phyloP scores from a whole-genome alignment of 2,329 filamentous ascomycete genomes.

The Chaetomiaceae sp. region DNA sequence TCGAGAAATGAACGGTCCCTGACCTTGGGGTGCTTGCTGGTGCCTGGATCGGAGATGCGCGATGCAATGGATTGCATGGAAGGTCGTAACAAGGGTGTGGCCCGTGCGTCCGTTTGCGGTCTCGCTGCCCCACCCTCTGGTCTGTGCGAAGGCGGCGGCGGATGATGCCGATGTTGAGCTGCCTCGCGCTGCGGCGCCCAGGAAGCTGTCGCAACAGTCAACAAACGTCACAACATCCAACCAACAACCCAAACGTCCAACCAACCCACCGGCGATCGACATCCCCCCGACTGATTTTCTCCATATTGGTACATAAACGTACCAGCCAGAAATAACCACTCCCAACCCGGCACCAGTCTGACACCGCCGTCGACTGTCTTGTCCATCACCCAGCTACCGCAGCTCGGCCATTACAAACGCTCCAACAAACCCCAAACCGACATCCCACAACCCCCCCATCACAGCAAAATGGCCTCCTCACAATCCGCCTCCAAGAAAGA shows the following conservation, averaged over 20 bases:
- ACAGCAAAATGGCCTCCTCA: slow-evolving; percentile 12
- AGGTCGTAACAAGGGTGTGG: too few species aligned
- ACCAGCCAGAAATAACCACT: too few species aligned
- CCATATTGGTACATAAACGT: too few species aligned
- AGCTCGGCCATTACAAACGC: not conserved
- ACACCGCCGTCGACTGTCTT: not conserved
- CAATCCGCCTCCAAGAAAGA: slow-evolving; percentile 28
- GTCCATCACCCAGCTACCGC: not conserved
- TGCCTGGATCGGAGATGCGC: too few species aligned
- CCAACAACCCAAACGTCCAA: too few species aligned
- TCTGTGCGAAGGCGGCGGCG: not conserved
- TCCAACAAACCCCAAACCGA: not conserved
- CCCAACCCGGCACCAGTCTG: not conserved
- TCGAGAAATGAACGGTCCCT: too few species aligned
- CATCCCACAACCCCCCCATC: not conserved
- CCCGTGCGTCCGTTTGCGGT: too few species aligned
- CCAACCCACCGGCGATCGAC: too few species aligned
- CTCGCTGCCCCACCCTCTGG: not conserved
- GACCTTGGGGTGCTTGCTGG: too few species aligned
- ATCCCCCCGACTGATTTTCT: too few species aligned
- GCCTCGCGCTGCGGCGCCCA: not conserved
- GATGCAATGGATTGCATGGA: too few species aligned
- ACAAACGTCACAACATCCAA: not conserved
- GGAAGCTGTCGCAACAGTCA: not conserved
- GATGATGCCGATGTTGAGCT: not conserved